Evolutionary conservation across 257 asterid genomes (phyloP).

Genomic region (Nicotiana sylvestris): DNA sequence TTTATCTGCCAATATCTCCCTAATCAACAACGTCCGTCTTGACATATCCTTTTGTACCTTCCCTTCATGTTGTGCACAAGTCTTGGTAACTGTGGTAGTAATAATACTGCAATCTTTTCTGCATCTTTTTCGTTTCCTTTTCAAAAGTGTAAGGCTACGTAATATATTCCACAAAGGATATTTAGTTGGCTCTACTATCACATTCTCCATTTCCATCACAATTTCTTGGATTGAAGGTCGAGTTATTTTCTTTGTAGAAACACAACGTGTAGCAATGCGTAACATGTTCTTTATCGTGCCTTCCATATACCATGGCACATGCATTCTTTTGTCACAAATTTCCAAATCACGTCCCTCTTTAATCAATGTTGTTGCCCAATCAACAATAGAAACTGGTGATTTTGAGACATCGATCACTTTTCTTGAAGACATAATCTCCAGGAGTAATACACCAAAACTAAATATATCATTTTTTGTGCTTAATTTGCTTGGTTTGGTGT

Average conservation of each 20-base stretch:
- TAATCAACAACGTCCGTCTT: conserved; percentile 37
- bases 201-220: conserved; percentile 30
- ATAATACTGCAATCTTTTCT: background rate
- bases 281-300: conserved; percentile 25
- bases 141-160: conserved; percentile 23
- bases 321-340: conserved; percentile 39
- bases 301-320: conserved; percentile 23
- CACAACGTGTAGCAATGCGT: conserved; percentile 43
- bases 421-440: conserved; percentile 51
- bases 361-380: conserved; percentile 58
- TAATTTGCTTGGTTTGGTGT: conserved; percentile 48
- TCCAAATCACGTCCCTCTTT: conserved; percentile 25
- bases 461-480: conserved; percentile 61
- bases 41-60: conserved; percentile 17
- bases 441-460: conserved; percentile 63
- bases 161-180: conserved; percentile 28
- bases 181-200: conserved; percentile 16
- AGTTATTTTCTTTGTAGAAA: conserved; percentile 18
- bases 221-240: conserved; percentile 58
- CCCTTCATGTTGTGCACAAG: conserved; percentile 11
- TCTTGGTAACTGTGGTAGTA: background rate
- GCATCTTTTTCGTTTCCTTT: conserved; percentile 25
- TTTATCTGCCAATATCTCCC: conserved; percentile 64
- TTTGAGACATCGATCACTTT: conserved; percentile 45
- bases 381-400: conserved; percentile 56